Percentiles rank a stretch among this genome's conserved stretches.
Conservation (phyloP, 2,329 filamentous ascomycete genomes). For the Penicillium digitatum region DNA sequence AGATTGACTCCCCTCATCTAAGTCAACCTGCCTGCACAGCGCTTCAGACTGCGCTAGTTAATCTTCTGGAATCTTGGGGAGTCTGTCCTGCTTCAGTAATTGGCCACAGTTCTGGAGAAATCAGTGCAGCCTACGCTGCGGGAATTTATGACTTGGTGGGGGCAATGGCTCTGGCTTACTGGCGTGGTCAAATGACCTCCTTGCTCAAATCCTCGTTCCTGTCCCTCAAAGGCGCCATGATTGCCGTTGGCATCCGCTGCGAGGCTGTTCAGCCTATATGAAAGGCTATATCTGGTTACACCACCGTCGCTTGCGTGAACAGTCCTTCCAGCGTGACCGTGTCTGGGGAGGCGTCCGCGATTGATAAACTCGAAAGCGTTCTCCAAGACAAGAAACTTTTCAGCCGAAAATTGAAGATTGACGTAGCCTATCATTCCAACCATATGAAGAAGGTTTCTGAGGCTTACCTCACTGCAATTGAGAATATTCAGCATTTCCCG, state of each 20-base stretch:
- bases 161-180: constrained; percentile 22
- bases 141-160: constrained; percentile 18
- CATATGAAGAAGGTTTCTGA: constrained; percentile 23
- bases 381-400: constrained; percentile 18
- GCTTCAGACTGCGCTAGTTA: constrained; percentile 19
- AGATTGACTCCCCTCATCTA: constrained; percentile 19
- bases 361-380: constrained; percentile 15
- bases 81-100: constrained; percentile 17
- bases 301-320: constrained; percentile 22
- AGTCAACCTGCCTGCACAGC: constrained; percentile 23
- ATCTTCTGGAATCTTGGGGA: constrained; percentile 20
- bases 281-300: constrained; percentile 15
- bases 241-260: constrained; percentile 26
- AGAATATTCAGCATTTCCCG: constrained; percentile 13
- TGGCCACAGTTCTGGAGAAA: constrained; percentile 24
- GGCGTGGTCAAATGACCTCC: constrained; percentile 21
- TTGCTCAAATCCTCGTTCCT: constrained; percentile 19
- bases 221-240: constrained; percentile 27
- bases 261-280: constrained; percentile 16
- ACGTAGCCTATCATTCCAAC: constrained; percentile 23
- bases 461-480: constrained; percentile 17
- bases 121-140: constrained; percentile 23
- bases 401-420: constrained; percentile 33
- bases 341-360: constrained; percentile 19
- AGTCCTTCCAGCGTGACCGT: constrained; percentile 23